Base-by-base conservation (phyloP, 169 alveolate genomes). In the Plasmodium vivax region DNA sequence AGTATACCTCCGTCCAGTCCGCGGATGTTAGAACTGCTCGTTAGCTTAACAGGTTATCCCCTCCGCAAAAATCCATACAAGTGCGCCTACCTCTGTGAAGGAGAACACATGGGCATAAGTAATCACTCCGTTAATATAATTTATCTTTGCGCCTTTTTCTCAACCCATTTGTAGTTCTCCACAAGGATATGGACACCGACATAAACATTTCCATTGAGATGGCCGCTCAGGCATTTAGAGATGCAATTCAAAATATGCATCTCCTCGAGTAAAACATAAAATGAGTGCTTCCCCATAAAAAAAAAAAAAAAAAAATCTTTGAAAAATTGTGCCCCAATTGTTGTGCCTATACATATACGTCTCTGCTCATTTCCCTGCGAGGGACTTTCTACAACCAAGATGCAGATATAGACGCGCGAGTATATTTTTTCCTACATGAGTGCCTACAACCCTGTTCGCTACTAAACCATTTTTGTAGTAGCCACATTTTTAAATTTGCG, bases 161-260 rank as follows among this genome's bases (percentile, higher is more conserved):
- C 8, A 84, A 34, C 47, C 32, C 71, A 5, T 77, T 71, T 51
- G 14, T 74, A 92, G 95, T 92, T 47, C 85, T 92, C 51, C 83
- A 82, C 72, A 92, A 83, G 38, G 95, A 92, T 34, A 92, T 92
- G 91, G 73, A 82, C 56, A 83, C 68, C 4, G 92, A 92, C 30
- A 82, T 71, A 47, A 73, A 92, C 83, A 32, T 71, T 82, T 45
- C 95, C 51, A 92, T 92, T 82, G 92, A 92, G 62, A 82, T 92
- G 92, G 92, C 92, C 19, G 95, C 95, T 27, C 87, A 92, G 75
- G 95, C 95, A 72, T 92, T 92, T 82, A 92, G 95, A 92, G 85
- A 92, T 56, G 95, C 95, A 45, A 92, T 92, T 83, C 92, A 92
- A 73, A 92, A 92, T 71, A 92, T 92, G 95, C 95, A 92, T 74